Base-by-base conservation (phyloP, 768 basidiomycete species). In the Tubosaeta sp. region DNA sequence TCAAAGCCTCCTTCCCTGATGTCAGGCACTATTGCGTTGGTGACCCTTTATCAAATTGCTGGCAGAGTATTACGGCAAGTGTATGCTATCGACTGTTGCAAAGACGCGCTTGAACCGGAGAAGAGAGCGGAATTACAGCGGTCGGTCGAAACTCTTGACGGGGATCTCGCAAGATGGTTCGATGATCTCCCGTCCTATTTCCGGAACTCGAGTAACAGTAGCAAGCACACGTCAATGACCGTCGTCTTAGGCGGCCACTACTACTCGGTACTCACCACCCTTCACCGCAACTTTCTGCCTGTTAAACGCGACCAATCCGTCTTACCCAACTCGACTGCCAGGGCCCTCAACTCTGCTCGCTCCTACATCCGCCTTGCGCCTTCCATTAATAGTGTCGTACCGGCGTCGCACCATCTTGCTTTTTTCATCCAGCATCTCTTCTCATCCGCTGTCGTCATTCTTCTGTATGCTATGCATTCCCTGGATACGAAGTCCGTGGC, bases 401-500 rank as follows among this genome's bases (percentile, higher is more conserved):
- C 91, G 9, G 78, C 87, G 12, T 92, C 91, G 13, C 90, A 91
- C 59, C 88, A 91, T 65, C 77, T 92, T 41, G 88, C 90, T 5
- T 90, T 91, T 71, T 91, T 88, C 76, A 89, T 92, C 38, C 91
- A 94, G 60, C 88, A 89, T 59, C 76, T 93, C 22, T 92, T 92
- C 74, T 91, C 89, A 62, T 92, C 87, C 34, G 87, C 88, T 2
- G 89, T 91, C 52, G 89, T 94, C 64, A 83, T 91, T 51, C 71
- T 92, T 48, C 74, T 94, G 7, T 91, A 85, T 65, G 86, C 91
- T 32, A 92, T 93, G 88, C 91, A 91, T 66, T 80, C 84, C 5
- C 63, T 82, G 2, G 90, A 92, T 49, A 64, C 77, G 11, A 76
- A 79, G 39, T 80, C 82, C 38, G 81, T 84, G n/a, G 66, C 75